These are phyloP conservation scores for Moesziomyces globuligerus DNA, from an alignment of 1,284 basidiomycete genomes.

Conservation along the genomic window DNA sequence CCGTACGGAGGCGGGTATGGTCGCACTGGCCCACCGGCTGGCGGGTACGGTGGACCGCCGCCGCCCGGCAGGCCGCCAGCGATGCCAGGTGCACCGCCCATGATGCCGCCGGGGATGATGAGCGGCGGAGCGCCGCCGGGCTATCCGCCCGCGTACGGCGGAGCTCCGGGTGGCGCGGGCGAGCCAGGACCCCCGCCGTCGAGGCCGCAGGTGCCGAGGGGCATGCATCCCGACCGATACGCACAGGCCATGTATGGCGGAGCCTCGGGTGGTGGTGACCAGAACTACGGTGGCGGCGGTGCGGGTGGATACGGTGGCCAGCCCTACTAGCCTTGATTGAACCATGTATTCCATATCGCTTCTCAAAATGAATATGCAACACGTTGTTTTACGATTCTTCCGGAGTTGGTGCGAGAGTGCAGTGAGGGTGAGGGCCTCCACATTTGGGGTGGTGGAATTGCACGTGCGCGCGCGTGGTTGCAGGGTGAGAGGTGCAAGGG, in stretches of 20 bases:
- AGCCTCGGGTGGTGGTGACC: constrained; percentile 4
- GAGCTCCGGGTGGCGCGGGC: constrained; percentile 3
- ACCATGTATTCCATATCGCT: neutral
- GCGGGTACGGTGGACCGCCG: constrained; percentile 30
- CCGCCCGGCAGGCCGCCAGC: constrained; percentile 32
- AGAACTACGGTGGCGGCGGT: constrained; percentile 9
- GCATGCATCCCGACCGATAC: constrained; percentile 55
- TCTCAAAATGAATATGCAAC: neutral
- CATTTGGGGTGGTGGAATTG: neutral
- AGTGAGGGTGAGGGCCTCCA: neutral
- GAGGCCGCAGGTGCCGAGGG: constrained; percentile 42
- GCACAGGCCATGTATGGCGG: constrained; percentile 47
- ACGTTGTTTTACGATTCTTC: too few species aligned
- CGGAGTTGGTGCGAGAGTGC: neutral
- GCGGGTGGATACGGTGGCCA: constrained; percentile 15
- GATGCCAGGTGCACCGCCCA: constrained; percentile 41
- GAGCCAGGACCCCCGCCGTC: constrained; percentile 37
- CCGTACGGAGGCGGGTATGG: constrained; percentile 32
- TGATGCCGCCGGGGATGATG: constrained; percentile 37
- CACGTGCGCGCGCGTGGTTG: neutral
- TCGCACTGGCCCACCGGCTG: constrained; percentile 9
- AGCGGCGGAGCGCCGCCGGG: constrained; percentile 26
- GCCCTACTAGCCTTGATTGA: neutral
- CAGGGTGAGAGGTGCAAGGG: too few species aligned
- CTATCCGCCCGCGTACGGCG: constrained; percentile 29